Evolutionary conservation across 2,329 filamentous ascomycete genomes (phyloP).

Genomic region (Colletotrichum coccodes): DNA sequence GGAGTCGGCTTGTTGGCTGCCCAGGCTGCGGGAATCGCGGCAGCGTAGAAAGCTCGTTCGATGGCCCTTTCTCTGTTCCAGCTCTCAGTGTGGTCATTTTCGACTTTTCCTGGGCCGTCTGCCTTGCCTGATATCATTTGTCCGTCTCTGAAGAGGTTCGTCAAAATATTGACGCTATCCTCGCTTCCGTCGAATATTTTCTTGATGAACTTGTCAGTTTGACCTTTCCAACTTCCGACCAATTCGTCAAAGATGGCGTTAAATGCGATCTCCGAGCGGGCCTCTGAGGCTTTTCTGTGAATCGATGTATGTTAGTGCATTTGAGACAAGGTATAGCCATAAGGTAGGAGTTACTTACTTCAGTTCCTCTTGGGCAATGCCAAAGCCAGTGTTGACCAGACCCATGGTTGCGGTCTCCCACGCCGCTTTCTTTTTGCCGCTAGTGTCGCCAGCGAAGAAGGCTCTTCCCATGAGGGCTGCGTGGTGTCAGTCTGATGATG

Average conservation of each 20-base stretch:
- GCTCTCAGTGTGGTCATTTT: not conserved
- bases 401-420: not conserved
- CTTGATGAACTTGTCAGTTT: not conserved
- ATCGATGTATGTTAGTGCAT: too few relatives aligned
- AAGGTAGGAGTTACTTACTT: too few relatives aligned
- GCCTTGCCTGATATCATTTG: not conserved
- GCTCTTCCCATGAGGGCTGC: not conserved
- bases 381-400: not conserved
- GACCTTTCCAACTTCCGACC: not conserved
- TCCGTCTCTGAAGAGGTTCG: not conserved
- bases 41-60: conserved; percentile 11
- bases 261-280: not conserved
- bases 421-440: not conserved
- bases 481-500: too few relatives aligned
- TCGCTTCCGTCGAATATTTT: not conserved
- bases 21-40: conserved; percentile 15
- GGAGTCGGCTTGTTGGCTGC: conserved; percentile 12
- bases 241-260: not conserved
- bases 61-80: not conserved
- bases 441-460: not conserved
- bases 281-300: too few relatives aligned
- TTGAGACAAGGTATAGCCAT: too few relatives aligned
- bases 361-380: not conserved
- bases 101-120: not conserved
- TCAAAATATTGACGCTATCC: not conserved